Percentiles rank a stretch among this genome's conserved stretches.
phyloP scores from a whole-genome alignment of 768 basidiomycete genomes.

The Russula lepida region DNA sequence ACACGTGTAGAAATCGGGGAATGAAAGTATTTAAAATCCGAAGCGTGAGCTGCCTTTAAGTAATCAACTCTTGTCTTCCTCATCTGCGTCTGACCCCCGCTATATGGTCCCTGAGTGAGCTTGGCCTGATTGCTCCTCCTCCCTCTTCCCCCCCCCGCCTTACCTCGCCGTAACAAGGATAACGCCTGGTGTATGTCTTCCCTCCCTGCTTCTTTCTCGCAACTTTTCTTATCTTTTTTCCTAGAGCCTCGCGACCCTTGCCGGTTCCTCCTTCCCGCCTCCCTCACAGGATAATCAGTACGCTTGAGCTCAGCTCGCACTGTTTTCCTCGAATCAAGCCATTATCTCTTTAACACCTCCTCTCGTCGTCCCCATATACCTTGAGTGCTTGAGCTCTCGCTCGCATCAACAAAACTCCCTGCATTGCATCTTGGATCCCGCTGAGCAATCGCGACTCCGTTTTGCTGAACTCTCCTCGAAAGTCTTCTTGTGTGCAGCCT shows the following conservation, averaged over 20 bases:
- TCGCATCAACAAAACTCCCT: constrained; percentile 27
- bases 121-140: constrained; percentile 22
- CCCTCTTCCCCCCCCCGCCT: constrained; percentile 31
- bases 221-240: not conserved
- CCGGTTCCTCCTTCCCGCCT: constrained; percentile 59
- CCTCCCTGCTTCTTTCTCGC: not conserved
- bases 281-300: constrained; percentile 34
- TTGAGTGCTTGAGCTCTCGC: constrained; percentile 13
- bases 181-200: constrained; percentile 37
- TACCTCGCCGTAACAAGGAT: constrained; percentile 46
- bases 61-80: not conserved
- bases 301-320: constrained; percentile 28
- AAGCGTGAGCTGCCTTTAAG: constrained; percentile 4
- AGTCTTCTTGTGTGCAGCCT: constrained; percentile 13
- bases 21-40: constrained; percentile 9
- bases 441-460: constrained; percentile 43
- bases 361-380: constrained; percentile 5
- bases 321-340: constrained; percentile 18
- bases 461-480: constrained; percentile 19
- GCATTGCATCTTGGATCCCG: constrained; percentile 42
- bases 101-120: constrained; percentile 23
- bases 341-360: constrained; percentile 24
- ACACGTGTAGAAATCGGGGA: constrained; percentile 11
- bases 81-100: constrained; percentile 10
- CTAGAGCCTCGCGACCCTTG: constrained; percentile 90